Evolutionary conservation across 495 filamentous ascomycete genomes (phyloP), one percentile per base, ranked within the genome.

Genomic region (Podospora appendiculata): DNA sequence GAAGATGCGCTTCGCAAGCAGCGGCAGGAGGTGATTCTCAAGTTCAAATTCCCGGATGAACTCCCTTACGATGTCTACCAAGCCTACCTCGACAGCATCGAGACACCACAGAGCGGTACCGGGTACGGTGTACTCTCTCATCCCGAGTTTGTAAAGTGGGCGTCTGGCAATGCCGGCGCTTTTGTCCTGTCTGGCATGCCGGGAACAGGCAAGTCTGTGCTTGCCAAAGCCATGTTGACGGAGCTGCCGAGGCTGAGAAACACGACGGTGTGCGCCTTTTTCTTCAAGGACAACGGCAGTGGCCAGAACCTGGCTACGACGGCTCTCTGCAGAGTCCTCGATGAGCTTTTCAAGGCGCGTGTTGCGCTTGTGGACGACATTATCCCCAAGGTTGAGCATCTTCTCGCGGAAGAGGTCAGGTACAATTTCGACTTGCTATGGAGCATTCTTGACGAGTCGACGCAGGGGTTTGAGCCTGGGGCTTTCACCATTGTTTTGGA

Each of bases 41-140:
- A 58, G 50, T 58, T 61, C 58, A 61, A 61, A 43, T 61, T 61
- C 16, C 58, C 58, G 7, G 54, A 57, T 7, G 58, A 58, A 41
- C 49, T 61, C 18, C 58, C 58, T 0, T 61, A 61, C 40, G 32
- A 47, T 1, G 55, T 61, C 17, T 61, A 61, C 38, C 58, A 61
- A 34, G 54, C 54, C 1, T 61, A 57, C 39, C 38, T 61, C 32
- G 58, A 61, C 50, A 53, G 48, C 49, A 61, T 61, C 14, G 58
- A 55, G 6, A 33, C 41, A 1, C 58, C 54, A 0, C 34, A 54
- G 13, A 48, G 51, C 16, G 58, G 54, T 7, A 56, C 58, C 6
- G 54, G 54, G 0, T 33, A 18, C 7, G 58, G 58, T 32, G 48
- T 60, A 6, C 35, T 60, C 6, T 35, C 38, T 3, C 58, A 60